Percentiles rank a stretch among this genome's conserved stretches.
Evolutionary conservation across 1,139 yeast genomes (phyloP).

Genomic region (Kodamaea arcana): DNA sequence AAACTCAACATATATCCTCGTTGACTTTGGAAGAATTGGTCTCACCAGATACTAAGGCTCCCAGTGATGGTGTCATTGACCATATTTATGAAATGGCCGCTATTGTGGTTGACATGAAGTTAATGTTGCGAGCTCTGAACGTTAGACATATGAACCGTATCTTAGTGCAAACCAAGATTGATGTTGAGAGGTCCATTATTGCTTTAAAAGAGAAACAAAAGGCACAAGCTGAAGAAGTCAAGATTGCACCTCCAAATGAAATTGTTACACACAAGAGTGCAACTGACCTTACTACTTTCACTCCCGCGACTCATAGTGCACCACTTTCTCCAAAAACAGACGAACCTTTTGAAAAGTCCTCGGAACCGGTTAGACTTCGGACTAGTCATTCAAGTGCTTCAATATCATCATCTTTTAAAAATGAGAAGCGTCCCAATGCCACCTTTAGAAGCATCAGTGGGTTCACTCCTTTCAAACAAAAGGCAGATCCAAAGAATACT

Average conservation of each 20-base stretch:
- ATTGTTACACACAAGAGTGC: slow-evolving; percentile 1
- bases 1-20: slow-evolving; percentile 15
- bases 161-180: slow-evolving; percentile 33
- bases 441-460: slow-evolving; percentile 25
- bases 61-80: slow-evolving; percentile 53
- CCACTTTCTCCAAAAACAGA: slow-evolving; percentile 1
- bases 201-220: slow-evolving; percentile 12
- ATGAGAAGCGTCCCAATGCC: slow-evolving; percentile 23
- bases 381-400: neutral
- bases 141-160: slow-evolving; percentile 53
- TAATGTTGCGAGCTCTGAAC: slow-evolving; percentile 59
- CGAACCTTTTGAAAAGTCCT: slow-evolving; percentile 2
- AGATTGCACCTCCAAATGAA: neutral
- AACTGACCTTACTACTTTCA: slow-evolving; percentile 2
- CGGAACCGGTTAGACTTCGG: neutral
- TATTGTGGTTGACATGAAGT: slow-evolving; percentile 57
- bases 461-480: slow-evolving; percentile 28
- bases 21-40: slow-evolving; percentile 51
- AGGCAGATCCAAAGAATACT: slow-evolving; percentile 17
- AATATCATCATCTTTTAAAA: neutral
- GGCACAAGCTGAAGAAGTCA: neutral
- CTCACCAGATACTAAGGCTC: slow-evolving; percentile 48
- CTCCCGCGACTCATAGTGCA: neutral
- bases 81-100: slow-evolving; percentile 58
- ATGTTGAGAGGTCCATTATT: slow-evolving; percentile 20